These are phyloP conservation scores for Oehlia diaphana DNA, from an alignment of 192 early-diverging fungal species.

Conservation along the genomic window DNA sequence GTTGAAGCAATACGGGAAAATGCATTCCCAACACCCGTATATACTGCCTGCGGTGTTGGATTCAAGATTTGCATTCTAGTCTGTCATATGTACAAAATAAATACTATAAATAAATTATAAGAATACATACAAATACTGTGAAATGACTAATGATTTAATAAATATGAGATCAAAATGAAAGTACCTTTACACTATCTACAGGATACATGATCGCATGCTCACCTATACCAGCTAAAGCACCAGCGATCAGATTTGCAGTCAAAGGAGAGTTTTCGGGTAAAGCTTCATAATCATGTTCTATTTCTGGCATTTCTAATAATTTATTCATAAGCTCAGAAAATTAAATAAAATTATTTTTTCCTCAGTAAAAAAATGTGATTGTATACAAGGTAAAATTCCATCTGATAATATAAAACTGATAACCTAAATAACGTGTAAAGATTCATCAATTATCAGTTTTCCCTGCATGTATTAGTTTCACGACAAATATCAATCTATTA, in stretches of 20 bases:
- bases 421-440: not conserved
- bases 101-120: not conserved
- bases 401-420: not conserved
- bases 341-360: not conserved
- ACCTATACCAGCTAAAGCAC: constrained; percentile 95
- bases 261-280: constrained; percentile 82
- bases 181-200: constrained; percentile 91
- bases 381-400: not conserved
- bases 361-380: not conserved
- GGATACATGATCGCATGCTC: constrained; percentile 97
- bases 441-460: not conserved
- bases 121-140: not conserved
- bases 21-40: constrained; percentile 71
- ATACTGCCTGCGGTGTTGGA: constrained; percentile 65
- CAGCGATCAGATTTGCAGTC: constrained; percentile 83
- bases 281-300: constrained; percentile 89
- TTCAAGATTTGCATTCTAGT: constrained; percentile 92
- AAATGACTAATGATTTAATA: not conserved
- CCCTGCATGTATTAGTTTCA: not conserved
- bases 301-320: constrained; percentile 13
- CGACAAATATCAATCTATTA: not conserved
- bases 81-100: constrained; percentile 40
- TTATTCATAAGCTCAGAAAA: not conserved
- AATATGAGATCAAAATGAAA: not conserved
- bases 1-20: constrained; percentile 68